These are phyloP conservation scores for Mercurialis annua DNA, from an alignment of 345 rosid species.

Conservation along the genomic window DNA sequence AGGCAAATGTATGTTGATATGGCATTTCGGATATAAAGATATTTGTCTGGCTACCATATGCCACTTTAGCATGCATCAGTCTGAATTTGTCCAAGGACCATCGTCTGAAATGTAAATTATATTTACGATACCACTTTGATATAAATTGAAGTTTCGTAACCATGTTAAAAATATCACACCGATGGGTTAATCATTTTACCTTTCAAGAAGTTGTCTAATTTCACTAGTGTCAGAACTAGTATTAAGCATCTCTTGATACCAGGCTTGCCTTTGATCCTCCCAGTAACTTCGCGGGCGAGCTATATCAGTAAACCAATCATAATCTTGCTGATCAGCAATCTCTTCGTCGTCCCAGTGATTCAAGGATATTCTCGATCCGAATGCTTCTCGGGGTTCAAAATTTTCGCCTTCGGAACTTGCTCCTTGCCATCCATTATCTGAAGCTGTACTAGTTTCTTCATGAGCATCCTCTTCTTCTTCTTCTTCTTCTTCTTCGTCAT, in stretches of 20 bases:
- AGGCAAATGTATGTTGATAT: too few relatives aligned
- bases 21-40: too few relatives aligned
- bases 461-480: constrained; percentile 16
- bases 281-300: constrained; percentile 84
- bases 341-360: constrained; percentile 42
- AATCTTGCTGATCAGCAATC: constrained; percentile 2
- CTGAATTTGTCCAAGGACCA: too few relatives aligned
- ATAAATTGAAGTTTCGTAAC: too few relatives aligned
- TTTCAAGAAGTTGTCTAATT: constrained; percentile 63
- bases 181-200: constrained; percentile 50
- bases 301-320: constrained; percentile 73
- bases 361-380: constrained; percentile 19
- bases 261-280: constrained; percentile 64
- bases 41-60: too few relatives aligned
- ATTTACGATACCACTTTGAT: too few relatives aligned
- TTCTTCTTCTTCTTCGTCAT: constrained; percentile 16
- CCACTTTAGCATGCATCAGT: too few relatives aligned
- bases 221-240: constrained; percentile 50
- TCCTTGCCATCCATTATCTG: constrained; percentile 22
- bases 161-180: too few relatives aligned
- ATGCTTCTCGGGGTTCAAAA: constrained; percentile 24
- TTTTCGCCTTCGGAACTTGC: constrained; percentile 11
- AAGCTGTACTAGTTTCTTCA: constrained; percentile 17
- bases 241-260: constrained; percentile 70
- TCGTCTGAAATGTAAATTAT: too few relatives aligned